A percentile compares a stretch with the other conserved stretches of the same genome.
Conservation (phyloP, 1,284 basidiomycete species). For the Phellinidium pouzarii region DNA sequence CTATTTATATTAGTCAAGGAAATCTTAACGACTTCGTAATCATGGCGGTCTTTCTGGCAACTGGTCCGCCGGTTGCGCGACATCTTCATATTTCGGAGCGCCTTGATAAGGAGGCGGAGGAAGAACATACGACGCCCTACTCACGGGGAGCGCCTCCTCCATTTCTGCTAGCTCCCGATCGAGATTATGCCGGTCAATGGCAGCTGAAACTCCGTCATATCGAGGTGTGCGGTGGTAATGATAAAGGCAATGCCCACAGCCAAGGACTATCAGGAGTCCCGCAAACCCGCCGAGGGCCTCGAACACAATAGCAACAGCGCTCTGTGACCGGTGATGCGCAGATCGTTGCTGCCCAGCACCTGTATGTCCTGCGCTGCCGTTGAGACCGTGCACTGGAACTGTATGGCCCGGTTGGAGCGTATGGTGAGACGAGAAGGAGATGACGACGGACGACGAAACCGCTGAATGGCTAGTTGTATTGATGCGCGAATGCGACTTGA, state of each 20-base stretch:
- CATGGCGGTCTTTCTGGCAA: not conserved
- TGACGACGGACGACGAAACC: not conserved
- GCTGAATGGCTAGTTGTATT: not conserved
- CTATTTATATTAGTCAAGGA: too few relatives aligned
- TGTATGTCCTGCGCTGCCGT: not conserved
- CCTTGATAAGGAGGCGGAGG: constrained; percentile 15
- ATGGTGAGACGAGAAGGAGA: not conserved
- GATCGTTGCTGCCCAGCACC: not conserved
- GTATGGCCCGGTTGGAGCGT: not conserved
- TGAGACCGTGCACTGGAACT: not conserved
- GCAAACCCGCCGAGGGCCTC: constrained; percentile 40
- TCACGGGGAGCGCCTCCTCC: constrained; percentile 19
- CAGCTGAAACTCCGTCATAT: constrained; percentile 37
- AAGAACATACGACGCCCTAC: not conserved
- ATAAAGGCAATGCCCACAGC: constrained; percentile 35
- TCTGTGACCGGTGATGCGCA: constrained; percentile 14
- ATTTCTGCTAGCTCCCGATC: constrained; percentile 45
- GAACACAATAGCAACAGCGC: constrained; percentile 36
- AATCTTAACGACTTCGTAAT: too few relatives aligned
- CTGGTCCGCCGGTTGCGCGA: not conserved
- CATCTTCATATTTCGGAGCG: constrained; percentile 15
- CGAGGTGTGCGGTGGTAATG: constrained; percentile 39
- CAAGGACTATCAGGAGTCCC: constrained; percentile 29
- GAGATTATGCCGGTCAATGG: constrained; percentile 40
- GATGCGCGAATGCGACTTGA: not conserved